Evolutionary conservation across 345 rosid genomes (phyloP).

Genomic region (Gossypium raimondii): DNA sequence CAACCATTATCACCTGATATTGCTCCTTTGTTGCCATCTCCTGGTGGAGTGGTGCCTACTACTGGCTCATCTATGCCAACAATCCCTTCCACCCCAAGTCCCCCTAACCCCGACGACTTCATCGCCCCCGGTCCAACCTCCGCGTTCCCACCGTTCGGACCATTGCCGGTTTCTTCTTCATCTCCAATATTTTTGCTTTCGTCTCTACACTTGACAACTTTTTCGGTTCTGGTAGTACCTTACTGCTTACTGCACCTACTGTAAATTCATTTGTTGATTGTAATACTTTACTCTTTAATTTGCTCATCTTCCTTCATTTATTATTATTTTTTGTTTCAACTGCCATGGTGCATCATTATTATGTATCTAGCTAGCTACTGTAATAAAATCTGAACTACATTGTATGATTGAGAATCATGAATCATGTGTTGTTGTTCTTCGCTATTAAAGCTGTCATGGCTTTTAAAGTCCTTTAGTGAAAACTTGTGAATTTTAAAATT

Average conservation of each 20-base stretch:
- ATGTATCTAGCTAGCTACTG: conserved; percentile 10
- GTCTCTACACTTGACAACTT: conserved; percentile 2
- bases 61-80: conserved; percentile 57
- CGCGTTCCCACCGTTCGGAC: conserved; percentile 35
- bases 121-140: conserved; percentile 39
- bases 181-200: conserved; percentile 17
- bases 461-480: neutral
- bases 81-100: conserved; percentile 75
- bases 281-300: neutral
- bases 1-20: conserved; percentile 67
- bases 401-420: neutral
- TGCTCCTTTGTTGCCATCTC: conserved; percentile 73
- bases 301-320: neutral
- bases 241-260: conserved; percentile 18
- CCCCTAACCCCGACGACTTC: conserved; percentile 67
- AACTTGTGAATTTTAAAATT: too few relatives aligned
- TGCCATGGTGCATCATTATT: conserved; percentile 14
- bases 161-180: conserved; percentile 43
- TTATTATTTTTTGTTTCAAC: neutral
- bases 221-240: neutral
- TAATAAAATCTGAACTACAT: neutral
- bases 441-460: neutral
- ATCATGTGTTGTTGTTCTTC: neutral
- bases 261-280: neutral
- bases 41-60: conserved; percentile 46